Evolutionary conservation across 306 rosid species (phyloP).

Genomic region (Vachellia collinsii): DNA sequence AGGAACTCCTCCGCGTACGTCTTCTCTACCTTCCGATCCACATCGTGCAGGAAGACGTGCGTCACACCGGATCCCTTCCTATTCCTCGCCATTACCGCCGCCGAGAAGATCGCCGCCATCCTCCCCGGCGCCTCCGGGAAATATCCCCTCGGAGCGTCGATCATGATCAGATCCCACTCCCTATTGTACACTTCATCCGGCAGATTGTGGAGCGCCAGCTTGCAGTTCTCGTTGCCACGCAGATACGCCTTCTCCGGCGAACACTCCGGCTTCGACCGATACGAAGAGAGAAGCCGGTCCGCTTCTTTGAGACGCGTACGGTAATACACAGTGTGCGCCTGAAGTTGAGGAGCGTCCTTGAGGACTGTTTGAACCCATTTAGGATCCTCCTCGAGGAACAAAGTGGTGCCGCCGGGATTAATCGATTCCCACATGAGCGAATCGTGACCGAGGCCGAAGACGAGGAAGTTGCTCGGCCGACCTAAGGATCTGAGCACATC

Average conservation of each 20-base stretch:
- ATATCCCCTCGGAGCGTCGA: constrained; percentile 87
- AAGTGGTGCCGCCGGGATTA: constrained; percentile 75
- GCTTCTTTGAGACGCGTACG: constrained; percentile 75
- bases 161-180: constrained; percentile 94
- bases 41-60: constrained; percentile 87
- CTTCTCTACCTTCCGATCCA: constrained; percentile 86
- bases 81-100: constrained; percentile 85
- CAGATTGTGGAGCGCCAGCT: constrained; percentile 68
- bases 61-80: constrained; percentile 74
- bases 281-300: constrained; percentile 45
- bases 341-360: constrained; percentile 61
- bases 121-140: constrained; percentile 86
- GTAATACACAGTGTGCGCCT: constrained; percentile 67
- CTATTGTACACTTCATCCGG: constrained; percentile 71
- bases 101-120: constrained; percentile 88
- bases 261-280: constrained; percentile 52
- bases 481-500: constrained; percentile 57
- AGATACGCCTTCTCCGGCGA: constrained; percentile 50
- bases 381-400: constrained; percentile 90
- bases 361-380: constrained; percentile 82
- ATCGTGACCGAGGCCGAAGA: constrained; percentile 89
- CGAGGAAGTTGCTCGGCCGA: constrained; percentile 77
- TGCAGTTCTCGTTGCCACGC: constrained; percentile 59
- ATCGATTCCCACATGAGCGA: constrained; percentile 94
- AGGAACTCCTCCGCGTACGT: constrained; percentile 76